A percentile compares a stretch with the other conserved stretches of the same genome.
Evolutionary conservation across 306 rosid genomes (phyloP).

Genomic region (Carpinus viminea): DNA sequence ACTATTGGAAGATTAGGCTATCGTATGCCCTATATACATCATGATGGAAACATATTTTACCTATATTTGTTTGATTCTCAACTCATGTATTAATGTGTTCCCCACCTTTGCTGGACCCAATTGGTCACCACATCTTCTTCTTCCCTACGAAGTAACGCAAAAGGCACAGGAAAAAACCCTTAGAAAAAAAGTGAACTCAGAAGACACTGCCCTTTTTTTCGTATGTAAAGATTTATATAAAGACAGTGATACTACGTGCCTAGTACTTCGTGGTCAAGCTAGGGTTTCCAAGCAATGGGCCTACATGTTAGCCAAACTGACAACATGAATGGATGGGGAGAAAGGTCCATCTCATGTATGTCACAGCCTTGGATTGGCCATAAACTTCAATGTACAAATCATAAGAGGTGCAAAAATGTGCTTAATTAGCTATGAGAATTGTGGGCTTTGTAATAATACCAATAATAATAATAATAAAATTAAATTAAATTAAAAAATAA

Average conservation of each 20-base stretch:
- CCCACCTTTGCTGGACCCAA: slow-evolving; percentile 26
- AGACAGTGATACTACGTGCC: slow-evolving; percentile 22
- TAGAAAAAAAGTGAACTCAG: neutral
- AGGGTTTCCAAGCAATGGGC: slow-evolving; percentile 20
- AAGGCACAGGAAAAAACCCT: slow-evolving; percentile 14
- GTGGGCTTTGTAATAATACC: neutral
- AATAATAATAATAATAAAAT: neutral
- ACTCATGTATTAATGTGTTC: slow-evolving; percentile 27
- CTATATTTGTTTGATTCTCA: slow-evolving; percentile 15
- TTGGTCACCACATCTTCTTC: neutral
- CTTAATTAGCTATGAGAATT: neutral
- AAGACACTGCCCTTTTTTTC: neutral
- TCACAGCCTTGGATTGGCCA: slow-evolving; percentile 23
- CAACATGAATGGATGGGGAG: slow-evolving; percentile 31
- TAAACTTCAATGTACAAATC: slow-evolving; percentile 17
- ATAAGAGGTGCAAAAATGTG: neutral
- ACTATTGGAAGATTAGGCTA: slow-evolving; percentile 41
- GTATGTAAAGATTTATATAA: slow-evolving; percentile 13
- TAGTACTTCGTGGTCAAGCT: slow-evolving; percentile 7
- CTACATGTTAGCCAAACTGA: slow-evolving; percentile 36
- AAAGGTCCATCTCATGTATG: slow-evolving; percentile 17
- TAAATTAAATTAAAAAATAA: no score
- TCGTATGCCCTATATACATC: neutral
- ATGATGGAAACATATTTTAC: slow-evolving; percentile 14
- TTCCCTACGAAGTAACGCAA: slow-evolving; percentile 17